A percentile compares a stretch with the other conserved stretches of the same genome.
Conservation (phyloP, 148 eudicot genomes). For the Rhododendron vialii region DNA sequence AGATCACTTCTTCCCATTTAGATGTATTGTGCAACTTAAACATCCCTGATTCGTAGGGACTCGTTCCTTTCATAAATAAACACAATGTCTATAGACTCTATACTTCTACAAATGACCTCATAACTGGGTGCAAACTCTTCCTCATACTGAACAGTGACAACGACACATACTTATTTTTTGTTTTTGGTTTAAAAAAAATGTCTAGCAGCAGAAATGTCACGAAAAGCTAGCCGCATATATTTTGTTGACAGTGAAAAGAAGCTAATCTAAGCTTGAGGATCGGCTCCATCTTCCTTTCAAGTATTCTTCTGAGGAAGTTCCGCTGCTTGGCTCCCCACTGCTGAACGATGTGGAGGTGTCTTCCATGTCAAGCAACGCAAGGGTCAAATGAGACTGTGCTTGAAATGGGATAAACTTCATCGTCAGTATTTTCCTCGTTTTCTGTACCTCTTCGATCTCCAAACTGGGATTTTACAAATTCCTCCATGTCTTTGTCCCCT, state of each 20-base stretch:
- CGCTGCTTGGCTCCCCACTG: constrained; percentile 40
- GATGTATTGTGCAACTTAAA: neutral
- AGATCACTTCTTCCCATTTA: neutral
- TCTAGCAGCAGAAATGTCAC: too few relatives aligned
- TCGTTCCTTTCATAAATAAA: neutral
- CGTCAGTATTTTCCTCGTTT: constrained; percentile 40
- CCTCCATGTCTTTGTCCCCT: constrained; percentile 48
- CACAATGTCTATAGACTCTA: neutral
- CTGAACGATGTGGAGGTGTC: constrained; percentile 47
- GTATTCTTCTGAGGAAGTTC: constrained; percentile 53
- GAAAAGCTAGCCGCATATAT: too few relatives aligned
- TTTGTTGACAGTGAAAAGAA: neutral
- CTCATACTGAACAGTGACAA: neutral
- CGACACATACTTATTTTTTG: neutral
- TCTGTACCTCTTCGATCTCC: constrained; percentile 23
- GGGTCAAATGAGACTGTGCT: constrained; percentile 45
- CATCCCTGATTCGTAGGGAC: neutral
- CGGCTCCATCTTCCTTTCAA: constrained; percentile 52
- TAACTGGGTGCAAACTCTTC: constrained; percentile 13
- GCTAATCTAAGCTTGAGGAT: constrained; percentile 45
- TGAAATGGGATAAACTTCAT: constrained; percentile 63
- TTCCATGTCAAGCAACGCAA: constrained; percentile 57
- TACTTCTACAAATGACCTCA: constrained; percentile 3
- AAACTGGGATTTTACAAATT: constrained; percentile 26
- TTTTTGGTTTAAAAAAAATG: too few relatives aligned